Evolutionary conservation across 768 basidiomycete species (phyloP), one percentile per base, ranked within the genome.

Genomic region (Mycena floridula): DNA sequence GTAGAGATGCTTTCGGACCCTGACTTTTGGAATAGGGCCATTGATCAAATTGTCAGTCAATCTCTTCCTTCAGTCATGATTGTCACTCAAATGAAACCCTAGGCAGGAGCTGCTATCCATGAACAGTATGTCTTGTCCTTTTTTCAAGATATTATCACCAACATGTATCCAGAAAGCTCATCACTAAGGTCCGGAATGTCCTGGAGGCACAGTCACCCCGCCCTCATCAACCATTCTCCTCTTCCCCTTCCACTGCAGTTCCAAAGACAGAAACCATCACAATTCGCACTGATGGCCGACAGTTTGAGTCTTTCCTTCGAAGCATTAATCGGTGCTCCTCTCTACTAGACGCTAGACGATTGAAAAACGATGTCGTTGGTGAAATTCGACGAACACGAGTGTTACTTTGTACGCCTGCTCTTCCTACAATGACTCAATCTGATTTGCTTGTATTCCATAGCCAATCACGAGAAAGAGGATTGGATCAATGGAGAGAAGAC

Each of bases 1-100:
- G 82, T 95, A 72, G 90, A 97, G 40, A 89, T 95, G 84, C 59
- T 97, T 26, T 75, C 87, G 23, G 96, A 99, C 60, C 90, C 93
- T 4, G 96, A 99, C 62, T 96, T 96, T 52, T 97, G 93, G 93
- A 99, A 99, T 66, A 73, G 81, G 46, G 77, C 80, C 27, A 88
- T 97, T 40, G 94, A 97, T 61, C 84, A 93, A 66, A 79, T 89
- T 67, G 94, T 92, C n/a, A n/a, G n/a, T n/a, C n/a, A n/a, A 60
- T 65, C 89, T 70, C 8, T 21, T 8, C 35, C 16, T 51, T 53
- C 37, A 13, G 24, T 32, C 23, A 12, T 3, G 18, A 35, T 7
- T 13, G 15, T 35, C 42, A 40, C 26, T 42, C 5, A 47, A 42
- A 26, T 35, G 47, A 2, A 25, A 43, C 37, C 43, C 25, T 46